Evolutionary conservation across 2,329 filamentous ascomycete species (phyloP).

Genomic region (Cercospora citrullina): DNA sequence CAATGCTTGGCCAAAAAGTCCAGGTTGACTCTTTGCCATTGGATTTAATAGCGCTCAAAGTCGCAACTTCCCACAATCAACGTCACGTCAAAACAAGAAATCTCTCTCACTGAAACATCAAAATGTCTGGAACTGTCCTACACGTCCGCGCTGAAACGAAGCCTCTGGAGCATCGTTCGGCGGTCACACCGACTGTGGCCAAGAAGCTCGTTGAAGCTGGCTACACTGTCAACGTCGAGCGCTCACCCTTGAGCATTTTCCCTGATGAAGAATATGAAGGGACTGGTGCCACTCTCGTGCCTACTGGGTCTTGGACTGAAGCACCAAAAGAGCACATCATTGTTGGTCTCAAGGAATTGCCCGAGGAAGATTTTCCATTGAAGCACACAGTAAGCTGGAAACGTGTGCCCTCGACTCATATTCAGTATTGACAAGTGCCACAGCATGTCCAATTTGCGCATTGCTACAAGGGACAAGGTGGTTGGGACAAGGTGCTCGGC

Average conservation of each 20-base stretch:
- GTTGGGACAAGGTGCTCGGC: constrained; percentile 77
- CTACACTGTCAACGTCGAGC: constrained; percentile 45
- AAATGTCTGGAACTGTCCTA: constrained; percentile 34
- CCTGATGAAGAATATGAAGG: constrained; percentile 44
- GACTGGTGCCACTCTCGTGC: constrained; percentile 43
- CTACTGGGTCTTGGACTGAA: constrained; percentile 44
- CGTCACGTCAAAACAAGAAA: not conserved
- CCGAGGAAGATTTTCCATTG: constrained; percentile 63
- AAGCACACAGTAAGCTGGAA: constrained; percentile 58
- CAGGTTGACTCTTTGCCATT: not conserved
- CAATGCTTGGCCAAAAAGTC: constrained; percentile 6
- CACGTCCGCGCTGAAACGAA: constrained; percentile 42
- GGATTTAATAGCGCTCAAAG: not conserved
- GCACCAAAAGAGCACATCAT: constrained; percentile 44
- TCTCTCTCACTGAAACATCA: not conserved
- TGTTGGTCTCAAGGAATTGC: constrained; percentile 46
- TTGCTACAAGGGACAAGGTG: constrained; percentile 58
- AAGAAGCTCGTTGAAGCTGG: constrained; percentile 45
- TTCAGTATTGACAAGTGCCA: constrained; percentile 6
- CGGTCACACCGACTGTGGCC: constrained; percentile 42
- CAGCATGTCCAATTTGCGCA: constrained; percentile 44
- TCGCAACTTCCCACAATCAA: not conserved
- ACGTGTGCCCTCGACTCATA: not conserved
- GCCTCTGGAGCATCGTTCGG: constrained; percentile 42
- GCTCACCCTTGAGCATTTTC: constrained; percentile 44